Base-by-base conservation (phyloP, 2,329 filamentous ascomycete genomes). In the Pseudocercospora ulei region DNA sequence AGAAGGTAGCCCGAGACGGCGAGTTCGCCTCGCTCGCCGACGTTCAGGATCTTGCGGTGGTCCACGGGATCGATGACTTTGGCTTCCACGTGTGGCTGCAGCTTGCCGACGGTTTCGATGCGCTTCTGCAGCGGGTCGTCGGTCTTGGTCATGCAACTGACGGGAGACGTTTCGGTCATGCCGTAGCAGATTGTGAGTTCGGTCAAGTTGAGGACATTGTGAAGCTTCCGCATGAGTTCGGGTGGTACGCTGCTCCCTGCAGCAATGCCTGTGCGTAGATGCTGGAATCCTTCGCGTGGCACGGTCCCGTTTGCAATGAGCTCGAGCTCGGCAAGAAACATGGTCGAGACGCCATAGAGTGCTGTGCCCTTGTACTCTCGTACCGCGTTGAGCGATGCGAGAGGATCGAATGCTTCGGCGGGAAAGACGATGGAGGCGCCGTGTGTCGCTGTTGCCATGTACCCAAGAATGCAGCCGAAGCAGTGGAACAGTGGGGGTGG, bases 111-210 rank as follows among this genome's bases (percentile, higher is more conserved):
- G 3, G 75, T 80, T 24, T 75, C 70, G 35, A 84, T 80, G 25
- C 86, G 71, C 61, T 81, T 82, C 23, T 72, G 71, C 2, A 84
- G 66, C 0, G 83, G 77, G 56, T 94, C 86, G 11, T 73, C 63
- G 0, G 83, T 87, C 0, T 75, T 69, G 0, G 87, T 94, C 86
- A 94, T 94, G 48, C 74, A 75, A 30, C 56, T 62, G 2, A 84
- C 81, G 25, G 81, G 81, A 33, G 70, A 73, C 1, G 87, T 95
- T 63, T 95, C 87, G 1, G 87, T 95, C 86, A 93, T 93, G 45
- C 87, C 87, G 61, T 95, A 96, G 67, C 87, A 94, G 48, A 94
- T 95, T 0, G 87, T 88, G 13, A 96, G 65, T 39, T 93, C 82
- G 0, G 71, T 74, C 11, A 96, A 66, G 33, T 90, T 90, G 5